Evolutionary conservation across 352 stramenopile genomes (phyloP).

Genomic region (Globisporangium apiculatum): DNA sequence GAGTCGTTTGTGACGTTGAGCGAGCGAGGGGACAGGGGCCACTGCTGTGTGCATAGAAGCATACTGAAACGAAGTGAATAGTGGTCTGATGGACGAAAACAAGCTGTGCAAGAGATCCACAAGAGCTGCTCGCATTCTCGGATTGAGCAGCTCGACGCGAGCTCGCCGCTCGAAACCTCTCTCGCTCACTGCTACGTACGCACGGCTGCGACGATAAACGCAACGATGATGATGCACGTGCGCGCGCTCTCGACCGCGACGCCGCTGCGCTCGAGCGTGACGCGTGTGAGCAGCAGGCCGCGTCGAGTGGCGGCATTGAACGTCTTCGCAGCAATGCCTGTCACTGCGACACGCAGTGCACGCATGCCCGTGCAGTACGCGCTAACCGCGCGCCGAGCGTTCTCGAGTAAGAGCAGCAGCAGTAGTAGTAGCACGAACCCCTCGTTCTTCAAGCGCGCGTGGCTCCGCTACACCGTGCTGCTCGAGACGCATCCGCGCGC

Average conservation of each 20-base stretch:
- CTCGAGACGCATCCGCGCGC: constrained; percentile 47
- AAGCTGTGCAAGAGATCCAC: neutral
- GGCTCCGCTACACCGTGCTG: constrained; percentile 45
- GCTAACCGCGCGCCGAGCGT: neutral
- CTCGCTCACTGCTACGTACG: neutral
- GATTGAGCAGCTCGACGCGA: neutral
- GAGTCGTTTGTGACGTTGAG: too few relatives aligned
- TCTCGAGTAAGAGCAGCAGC: neutral
- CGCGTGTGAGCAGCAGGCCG: neutral
- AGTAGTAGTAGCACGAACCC: neutral
- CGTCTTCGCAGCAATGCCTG: neutral
- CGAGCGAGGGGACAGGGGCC: neutral
- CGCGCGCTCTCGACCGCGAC: neutral
- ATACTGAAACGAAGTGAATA: neutral
- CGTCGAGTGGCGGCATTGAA: neutral
- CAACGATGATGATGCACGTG: neutral
- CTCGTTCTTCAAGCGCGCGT: constrained; percentile 22
- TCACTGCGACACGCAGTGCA: neutral
- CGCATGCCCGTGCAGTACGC: neutral
- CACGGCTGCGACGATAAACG: too few relatives aligned
- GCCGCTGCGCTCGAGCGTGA: constrained; percentile 1
- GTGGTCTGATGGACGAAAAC: neutral
- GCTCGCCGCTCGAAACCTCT: neutral
- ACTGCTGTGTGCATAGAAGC: neutral
- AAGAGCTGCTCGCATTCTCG: neutral